phyloP scores from a whole-genome alignment of 805 yeast genomes.

The Ogataea wickerhamii region DNA sequence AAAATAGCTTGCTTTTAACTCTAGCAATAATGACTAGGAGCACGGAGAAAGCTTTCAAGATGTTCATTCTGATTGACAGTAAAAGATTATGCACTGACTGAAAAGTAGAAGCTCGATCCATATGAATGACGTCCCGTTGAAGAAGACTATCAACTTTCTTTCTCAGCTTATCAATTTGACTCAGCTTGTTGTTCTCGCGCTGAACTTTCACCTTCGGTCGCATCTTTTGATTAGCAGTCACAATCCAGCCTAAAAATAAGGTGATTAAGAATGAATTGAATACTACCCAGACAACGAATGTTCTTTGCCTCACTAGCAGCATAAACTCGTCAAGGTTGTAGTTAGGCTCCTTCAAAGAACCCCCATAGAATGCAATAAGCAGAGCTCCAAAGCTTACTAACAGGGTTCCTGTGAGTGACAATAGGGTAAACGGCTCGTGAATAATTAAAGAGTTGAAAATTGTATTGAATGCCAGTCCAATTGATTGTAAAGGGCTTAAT shows the following conservation, averaged over 20 bases:
- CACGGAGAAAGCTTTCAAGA: neutral
- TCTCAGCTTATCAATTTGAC: constrained; percentile 5
- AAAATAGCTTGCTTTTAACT: constrained; percentile 8
- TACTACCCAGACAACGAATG: constrained; percentile 58
- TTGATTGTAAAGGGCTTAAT: constrained; percentile 78
- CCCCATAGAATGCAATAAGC: constrained; percentile 75
- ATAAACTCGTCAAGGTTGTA: constrained; percentile 47
- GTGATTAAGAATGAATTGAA: constrained; percentile 33
- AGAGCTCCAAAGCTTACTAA: constrained; percentile 72
- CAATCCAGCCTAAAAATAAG: constrained; percentile 29
- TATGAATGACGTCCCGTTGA: neutral
- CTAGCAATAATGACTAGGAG: neutral
- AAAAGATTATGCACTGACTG: neutral
- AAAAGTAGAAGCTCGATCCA: neutral
- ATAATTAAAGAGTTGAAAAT: constrained; percentile 65
- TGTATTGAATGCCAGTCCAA: constrained; percentile 85
- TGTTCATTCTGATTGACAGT: neutral
- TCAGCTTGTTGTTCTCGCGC: constrained; percentile 4
- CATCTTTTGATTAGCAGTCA: constrained; percentile 14
- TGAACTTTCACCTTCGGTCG: constrained; percentile 5
- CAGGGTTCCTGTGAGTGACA: constrained; percentile 60
- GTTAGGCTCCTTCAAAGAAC: constrained; percentile 53
- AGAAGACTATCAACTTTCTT: constrained; percentile 3
- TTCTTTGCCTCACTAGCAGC: constrained; percentile 37
- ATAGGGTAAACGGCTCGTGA: constrained; percentile 60